Evolutionary conservation across 2,329 filamentous ascomycete genomes (phyloP).

Genomic region (Paraconiothyrium sp.): DNA sequence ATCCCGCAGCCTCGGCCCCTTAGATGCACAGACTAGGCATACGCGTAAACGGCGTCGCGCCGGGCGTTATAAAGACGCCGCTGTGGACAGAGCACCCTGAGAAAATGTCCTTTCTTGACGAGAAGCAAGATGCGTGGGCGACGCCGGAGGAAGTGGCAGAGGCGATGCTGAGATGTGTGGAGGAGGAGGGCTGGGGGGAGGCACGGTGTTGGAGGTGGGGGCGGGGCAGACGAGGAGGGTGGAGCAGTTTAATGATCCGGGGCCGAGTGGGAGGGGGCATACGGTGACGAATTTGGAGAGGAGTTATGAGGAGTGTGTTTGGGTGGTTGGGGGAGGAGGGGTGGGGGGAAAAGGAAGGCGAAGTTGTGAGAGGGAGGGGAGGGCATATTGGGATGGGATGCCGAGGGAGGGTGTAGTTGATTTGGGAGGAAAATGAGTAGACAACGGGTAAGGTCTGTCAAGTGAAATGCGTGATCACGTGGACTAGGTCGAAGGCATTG

Average conservation of each 20-base stretch:
- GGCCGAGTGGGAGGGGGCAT: conserved; percentile 60
- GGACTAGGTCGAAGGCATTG: too few relatives aligned
- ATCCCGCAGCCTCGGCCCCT: conserved; percentile 59
- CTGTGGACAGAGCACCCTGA: conserved; percentile 70
- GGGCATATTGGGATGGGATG: neutral
- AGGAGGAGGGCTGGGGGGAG: conserved; percentile 58
- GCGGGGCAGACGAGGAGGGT: conserved; percentile 62
- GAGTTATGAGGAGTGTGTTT: conserved; percentile 61
- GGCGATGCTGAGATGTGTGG: conserved; percentile 66
- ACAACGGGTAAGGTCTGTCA: too few relatives aligned
- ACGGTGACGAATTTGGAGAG: conserved; percentile 54
- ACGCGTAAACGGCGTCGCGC: conserved; percentile 68
- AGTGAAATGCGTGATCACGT: neutral
- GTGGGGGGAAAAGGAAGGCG: conserved; percentile 55
- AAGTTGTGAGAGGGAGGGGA: conserved; percentile 14
- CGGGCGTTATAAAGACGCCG: conserved; percentile 69
- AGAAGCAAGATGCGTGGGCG: conserved; percentile 63
- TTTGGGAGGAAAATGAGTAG: neutral
- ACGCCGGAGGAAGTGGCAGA: conserved; percentile 69
- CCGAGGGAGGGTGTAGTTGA: neutral
- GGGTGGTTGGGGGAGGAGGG: conserved; percentile 57
- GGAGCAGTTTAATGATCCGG: conserved; percentile 62
- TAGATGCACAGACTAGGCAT: conserved; percentile 63
- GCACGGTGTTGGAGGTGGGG: conserved; percentile 65
- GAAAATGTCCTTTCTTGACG: conserved; percentile 63